Base-by-base conservation (phyloP, 2,329 filamentous ascomycete species). In the Sporothrix variecibatus region DNA sequence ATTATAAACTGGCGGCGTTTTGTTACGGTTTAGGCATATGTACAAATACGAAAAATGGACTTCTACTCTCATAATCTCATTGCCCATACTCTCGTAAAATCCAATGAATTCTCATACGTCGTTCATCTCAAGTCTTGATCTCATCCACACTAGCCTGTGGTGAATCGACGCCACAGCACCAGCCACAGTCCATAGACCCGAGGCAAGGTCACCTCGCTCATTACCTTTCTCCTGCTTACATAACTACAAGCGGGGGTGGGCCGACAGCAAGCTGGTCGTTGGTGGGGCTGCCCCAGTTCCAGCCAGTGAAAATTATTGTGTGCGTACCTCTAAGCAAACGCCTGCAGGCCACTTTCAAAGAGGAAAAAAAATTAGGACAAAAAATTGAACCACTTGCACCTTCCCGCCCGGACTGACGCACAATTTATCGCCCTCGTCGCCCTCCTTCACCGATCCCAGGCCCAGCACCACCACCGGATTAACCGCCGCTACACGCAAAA, bases 221-320 rank as follows among this genome's bases (percentile, higher is more conserved):
- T 9, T 20, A 23, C n/a, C 26, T 17, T 3, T 12, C 20, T 15
- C 34, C n/a, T 60, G 51, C 51, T 71, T 46, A 65, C 51, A 40
- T 69, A 60, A 62, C 1, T 38, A 7, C 7, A 51, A 34, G 40
- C 46, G 46, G 58, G 58, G 68, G 58, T 62, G 40, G 70, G 11
- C 60, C 60, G 38, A 65, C 38, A 20, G 43, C 60, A 46, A 17
- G 17, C 70, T 23, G 17, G 20, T 38, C 17, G 3, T 6, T 20
- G 12, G 31, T 26, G 31, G 51, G 53, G 56, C 23, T 31, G 38
- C 56, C 62, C 62, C 38, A 46, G 23, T n/a, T 34, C 40, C 40
- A n/a, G 26, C 67, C 72, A 67, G 43, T 71, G 72, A 72, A 75
- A 75, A 73, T 73, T 73, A 75, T 75, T 75, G 74, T 75, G 74